Conservation (phyloP, 352 stramenopile species). For the Sclerospora graminicola region DNA sequence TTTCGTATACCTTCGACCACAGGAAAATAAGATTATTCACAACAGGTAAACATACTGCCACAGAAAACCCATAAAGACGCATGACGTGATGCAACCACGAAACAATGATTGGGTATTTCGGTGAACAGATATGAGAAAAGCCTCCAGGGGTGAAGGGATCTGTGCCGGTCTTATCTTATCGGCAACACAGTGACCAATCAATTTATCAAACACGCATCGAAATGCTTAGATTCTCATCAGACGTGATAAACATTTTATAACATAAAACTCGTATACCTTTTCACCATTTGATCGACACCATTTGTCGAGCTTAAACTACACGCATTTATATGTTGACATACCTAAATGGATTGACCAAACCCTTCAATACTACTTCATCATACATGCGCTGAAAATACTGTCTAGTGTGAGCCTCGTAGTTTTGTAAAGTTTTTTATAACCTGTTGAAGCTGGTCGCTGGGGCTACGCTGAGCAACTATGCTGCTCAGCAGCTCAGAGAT, state of each 20-base stretch:
- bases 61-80: slow-evolving; percentile 47
- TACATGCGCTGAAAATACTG: slow-evolving; percentile 55
- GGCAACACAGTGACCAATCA: slow-evolving; percentile 40
- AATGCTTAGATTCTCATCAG: no score
- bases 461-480: slow-evolving; percentile 25
- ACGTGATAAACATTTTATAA: no score
- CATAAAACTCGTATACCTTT: slow-evolving; percentile 28
- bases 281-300: slow-evolving; percentile 50
- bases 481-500: no score
- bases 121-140: no score
- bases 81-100: slow-evolving; percentile 59
- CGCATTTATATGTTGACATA: no score
- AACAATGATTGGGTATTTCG: slow-evolving; percentile 68
- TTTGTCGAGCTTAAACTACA: no score
- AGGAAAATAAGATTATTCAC: slow-evolving; percentile 68
- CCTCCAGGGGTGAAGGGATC: no score
- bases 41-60: slow-evolving; percentile 39
- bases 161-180: slow-evolving; percentile 34
- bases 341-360: no score
- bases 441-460: slow-evolving; percentile 15
- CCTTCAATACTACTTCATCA: slow-evolving; percentile 65
- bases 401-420: slow-evolving; percentile 35
- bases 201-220: slow-evolving; percentile 15
- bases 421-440: slow-evolving; percentile 31
- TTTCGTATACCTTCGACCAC: slow-evolving; percentile 62